These are phyloP conservation scores for Quercus gilva DNA, from an alignment of 306 rosid genomes.

Conservation along the genomic window DNA sequence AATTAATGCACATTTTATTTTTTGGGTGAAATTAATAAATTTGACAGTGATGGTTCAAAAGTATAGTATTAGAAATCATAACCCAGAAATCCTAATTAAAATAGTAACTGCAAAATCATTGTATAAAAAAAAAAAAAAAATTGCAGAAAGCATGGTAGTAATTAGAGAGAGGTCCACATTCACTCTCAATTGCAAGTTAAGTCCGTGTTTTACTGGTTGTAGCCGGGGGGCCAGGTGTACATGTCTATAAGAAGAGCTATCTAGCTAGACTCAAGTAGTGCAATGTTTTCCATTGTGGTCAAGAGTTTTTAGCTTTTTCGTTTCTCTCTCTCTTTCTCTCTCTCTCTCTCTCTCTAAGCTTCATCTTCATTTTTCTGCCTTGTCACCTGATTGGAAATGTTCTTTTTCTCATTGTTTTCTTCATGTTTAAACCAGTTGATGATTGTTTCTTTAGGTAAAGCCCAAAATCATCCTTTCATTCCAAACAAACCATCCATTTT, in stretches of 20 bases:
- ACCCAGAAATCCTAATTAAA: neutral
- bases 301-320: constrained; percentile 24
- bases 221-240: constrained; percentile 29
- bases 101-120: constrained; percentile 29
- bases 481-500: no score
- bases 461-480: no score
- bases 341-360: neutral
- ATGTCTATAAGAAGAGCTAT: constrained; percentile 12
- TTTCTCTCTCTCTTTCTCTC: constrained; percentile 22
- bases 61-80: no score
- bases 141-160: neutral
- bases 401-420: no score
- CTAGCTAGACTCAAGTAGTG: no score
- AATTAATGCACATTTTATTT: neutral
- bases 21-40: neutral
- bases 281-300: neutral
- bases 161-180: neutral
- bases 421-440: no score
- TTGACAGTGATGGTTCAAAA: neutral
- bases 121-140: neutral
- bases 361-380: neutral
- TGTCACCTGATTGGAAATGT: neutral
- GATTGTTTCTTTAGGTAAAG: no score
- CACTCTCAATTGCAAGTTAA: constrained; percentile 11
- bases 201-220: neutral